Base-by-base conservation (phyloP, 2,329 filamentous ascomycete genomes). In the Paraconiothyrium brasiliense region DNA sequence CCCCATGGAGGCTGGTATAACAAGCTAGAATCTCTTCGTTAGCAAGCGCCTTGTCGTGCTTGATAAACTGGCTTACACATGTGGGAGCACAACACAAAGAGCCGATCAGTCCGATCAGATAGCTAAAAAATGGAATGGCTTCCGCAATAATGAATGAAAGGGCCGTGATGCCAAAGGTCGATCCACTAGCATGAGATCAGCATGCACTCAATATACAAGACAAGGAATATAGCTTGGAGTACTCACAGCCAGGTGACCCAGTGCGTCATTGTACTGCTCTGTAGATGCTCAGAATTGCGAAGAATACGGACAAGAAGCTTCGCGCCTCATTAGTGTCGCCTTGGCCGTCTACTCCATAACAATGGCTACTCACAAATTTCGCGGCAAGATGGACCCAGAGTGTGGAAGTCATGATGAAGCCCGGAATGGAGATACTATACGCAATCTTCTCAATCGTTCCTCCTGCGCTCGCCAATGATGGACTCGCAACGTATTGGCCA, bases 41-140 rank as follows among this genome's bases (percentile, higher is more conserved):
- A 52, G 49, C 35, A 16, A 11, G 4, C 13, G 14, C 13, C 13
- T 35, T 35, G 13, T 8, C 34, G 7, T 8, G 13, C 7, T 35
- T 13, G 13, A 13, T 35, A 35, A 20, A 20, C 34, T 35, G 13
- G n/a, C 49, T 34, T 52, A 52, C 49, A 39, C 49, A 52, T 35
- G 49, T 52, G 3, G 54, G 54, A 14, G 54, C 54, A 22, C 43
- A 57, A 27, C 54, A 57, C n/a, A 57, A 27, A 13, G 43, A 35
- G 30, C 54, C 54, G 34, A 49, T 49, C 32, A 57, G 44, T 20
- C 54, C 54, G 35, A 57, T 48, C 4, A 57, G 34, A 20, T 49
- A 57, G 24, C 44, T 57, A 16, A 57, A 57, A n/a, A 57, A 49
- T 6, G 54, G 54, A 24, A 57, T 49, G n/a, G 54, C 54, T 41